Percentiles rank a stretch among this genome's conserved stretches.
Conservation (phyloP, 805 yeast genomes). For the Lipomyces lipofer region DNA sequence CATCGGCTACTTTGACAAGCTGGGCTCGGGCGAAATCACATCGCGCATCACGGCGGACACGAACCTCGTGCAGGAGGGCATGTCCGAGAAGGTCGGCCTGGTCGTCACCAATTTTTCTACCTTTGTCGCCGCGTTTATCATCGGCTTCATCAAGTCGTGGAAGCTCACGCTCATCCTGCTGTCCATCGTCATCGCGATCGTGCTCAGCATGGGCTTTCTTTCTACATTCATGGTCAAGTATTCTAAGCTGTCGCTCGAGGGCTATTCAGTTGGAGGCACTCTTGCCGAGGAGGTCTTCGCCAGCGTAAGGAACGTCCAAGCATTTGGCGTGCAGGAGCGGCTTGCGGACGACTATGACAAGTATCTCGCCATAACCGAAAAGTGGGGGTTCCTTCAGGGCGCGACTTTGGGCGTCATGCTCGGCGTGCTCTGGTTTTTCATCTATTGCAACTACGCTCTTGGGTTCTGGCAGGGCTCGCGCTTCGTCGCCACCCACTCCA, state of each 20-base stretch:
- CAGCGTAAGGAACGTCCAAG: conserved; percentile 45
- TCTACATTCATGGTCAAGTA: conserved; percentile 35
- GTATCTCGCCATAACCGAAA: conserved; percentile 35
- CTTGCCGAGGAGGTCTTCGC: conserved; percentile 46
- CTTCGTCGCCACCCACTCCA: conserved; percentile 38
- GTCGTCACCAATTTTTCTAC: conserved; percentile 43
- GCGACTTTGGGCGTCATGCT: conserved; percentile 41
- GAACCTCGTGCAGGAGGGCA: conserved; percentile 45
- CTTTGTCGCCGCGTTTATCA: conserved; percentile 43
- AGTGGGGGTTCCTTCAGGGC: conserved; percentile 23
- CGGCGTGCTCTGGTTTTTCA: conserved; percentile 46
- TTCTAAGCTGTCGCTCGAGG: conserved; percentile 17
- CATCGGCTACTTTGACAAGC: conserved; percentile 45
- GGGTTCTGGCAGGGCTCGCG: conserved; percentile 49
- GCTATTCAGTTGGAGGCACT: conserved; percentile 33
- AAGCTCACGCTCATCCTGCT: conserved; percentile 42
- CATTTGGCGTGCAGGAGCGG: conserved; percentile 45
- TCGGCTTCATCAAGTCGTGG: conserved; percentile 43
- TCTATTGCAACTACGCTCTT: conserved; percentile 66
- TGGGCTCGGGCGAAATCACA: conserved; percentile 47
- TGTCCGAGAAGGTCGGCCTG: conserved; percentile 45
- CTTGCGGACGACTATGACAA: conserved; percentile 40
- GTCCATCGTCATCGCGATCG: conserved; percentile 40
- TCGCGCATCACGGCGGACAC: conserved; percentile 48
- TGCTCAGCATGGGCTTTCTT: conserved; percentile 36